Conservation (phyloP, 106 monocot genomes). For the Platanthera zijinensis region DNA sequence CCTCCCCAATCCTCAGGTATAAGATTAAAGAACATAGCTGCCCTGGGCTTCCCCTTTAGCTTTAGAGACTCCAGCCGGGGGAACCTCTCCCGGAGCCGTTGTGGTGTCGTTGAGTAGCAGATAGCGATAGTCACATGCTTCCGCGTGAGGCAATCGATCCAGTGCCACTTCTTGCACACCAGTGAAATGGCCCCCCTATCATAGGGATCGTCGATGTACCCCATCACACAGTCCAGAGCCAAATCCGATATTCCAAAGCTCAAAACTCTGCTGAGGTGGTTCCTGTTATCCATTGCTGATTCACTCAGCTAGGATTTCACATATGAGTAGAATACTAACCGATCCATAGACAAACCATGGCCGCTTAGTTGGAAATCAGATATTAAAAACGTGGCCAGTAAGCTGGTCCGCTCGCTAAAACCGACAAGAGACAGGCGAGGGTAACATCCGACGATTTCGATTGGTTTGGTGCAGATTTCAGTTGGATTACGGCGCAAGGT, state of each 20-base stretch:
- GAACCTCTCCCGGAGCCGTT: conserved; percentile 61
- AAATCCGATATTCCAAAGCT: conserved; percentile 48
- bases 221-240: conserved; percentile 65
- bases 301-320: not conserved
- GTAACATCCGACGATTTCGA: not conserved
- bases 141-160: conserved; percentile 49
- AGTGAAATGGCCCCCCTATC: conserved; percentile 77
- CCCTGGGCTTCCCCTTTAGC: conserved; percentile 89
- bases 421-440: not conserved
- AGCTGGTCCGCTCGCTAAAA: not conserved
- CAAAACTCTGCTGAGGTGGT: conserved; percentile 15
- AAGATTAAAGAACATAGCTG: conserved; percentile 89
- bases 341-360: not conserved
- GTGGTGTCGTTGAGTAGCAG: conserved; percentile 74
- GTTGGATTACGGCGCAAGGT: not conserved
- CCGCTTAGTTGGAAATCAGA: not conserved
- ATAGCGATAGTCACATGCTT: conserved; percentile 91
- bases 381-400: not conserved
- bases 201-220: conserved; percentile 65
- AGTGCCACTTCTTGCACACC: conserved; percentile 71
- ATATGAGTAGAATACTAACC: not conserved
- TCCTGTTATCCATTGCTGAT: conserved; percentile 2
- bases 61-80: conserved; percentile 71
- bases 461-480: not conserved
- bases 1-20: conserved; percentile 98